phyloP scores from a whole-genome alignment of 1,284 basidiomycete genomes.

The Heterobasidion annosum region DNA sequence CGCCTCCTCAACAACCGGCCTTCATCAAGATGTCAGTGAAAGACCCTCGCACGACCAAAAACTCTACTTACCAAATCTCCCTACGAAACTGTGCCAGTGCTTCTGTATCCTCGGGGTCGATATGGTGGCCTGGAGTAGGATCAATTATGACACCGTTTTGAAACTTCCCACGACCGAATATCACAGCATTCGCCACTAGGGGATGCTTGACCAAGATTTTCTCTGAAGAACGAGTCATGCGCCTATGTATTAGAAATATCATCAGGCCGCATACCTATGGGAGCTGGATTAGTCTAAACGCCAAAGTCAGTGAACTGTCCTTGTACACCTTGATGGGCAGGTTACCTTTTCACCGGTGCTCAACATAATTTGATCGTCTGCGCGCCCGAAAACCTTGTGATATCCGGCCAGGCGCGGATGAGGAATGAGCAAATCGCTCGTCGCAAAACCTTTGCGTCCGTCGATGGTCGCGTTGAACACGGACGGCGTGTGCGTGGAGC shows the following conservation, averaged over 20 bases:
- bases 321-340: background rate
- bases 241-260: background rate
- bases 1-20: slow-evolving; percentile 24
- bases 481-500: too few species aligned
- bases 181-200: slow-evolving; percentile 16
- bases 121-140: slow-evolving; percentile 13
- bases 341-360: slow-evolving; percentile 35
- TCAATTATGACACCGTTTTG: slow-evolving; percentile 27
- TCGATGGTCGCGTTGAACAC: too few species aligned
- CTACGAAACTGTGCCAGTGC: slow-evolving; percentile 17
- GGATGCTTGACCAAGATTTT: slow-evolving; percentile 17
- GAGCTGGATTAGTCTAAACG: slow-evolving; percentile 25
- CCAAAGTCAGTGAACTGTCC: slow-evolving; percentile 6
- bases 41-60: background rate
- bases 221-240: slow-evolving; percentile 6
- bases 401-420: slow-evolving; percentile 29
- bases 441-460: too few species aligned
- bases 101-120: slow-evolving; percentile 16
- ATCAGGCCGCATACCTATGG: slow-evolving; percentile 11
- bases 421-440: slow-evolving; percentile 26
- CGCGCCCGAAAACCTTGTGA: slow-evolving; percentile 31
- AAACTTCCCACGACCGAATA: slow-evolving; percentile 30
- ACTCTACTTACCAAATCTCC: slow-evolving; percentile 18
- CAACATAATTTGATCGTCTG: slow-evolving; percentile 36
- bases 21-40: slow-evolving; percentile 6